Percentiles rank a stretch among this genome's conserved stretches.
phyloP scores from a whole-genome alignment of 2,329 filamentous ascomycete species.

The Ophiosphaerella narmari region DNA sequence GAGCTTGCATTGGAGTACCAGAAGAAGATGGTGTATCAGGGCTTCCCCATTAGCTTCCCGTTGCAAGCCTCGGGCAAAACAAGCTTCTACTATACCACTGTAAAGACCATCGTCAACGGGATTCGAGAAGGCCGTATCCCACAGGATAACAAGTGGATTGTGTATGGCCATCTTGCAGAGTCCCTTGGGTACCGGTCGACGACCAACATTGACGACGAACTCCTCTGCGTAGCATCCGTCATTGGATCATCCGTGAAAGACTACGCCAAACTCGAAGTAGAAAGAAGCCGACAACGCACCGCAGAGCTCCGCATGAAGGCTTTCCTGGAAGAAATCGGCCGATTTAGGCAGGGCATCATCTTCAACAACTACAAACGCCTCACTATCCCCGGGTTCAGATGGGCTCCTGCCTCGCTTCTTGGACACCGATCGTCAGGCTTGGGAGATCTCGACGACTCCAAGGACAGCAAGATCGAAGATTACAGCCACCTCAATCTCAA shows the following conservation, averaged over 20 bases:
- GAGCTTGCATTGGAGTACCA: slow-evolving; percentile 14
- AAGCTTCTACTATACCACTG: slow-evolving; percentile 16
- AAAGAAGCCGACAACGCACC: slow-evolving; percentile 8
- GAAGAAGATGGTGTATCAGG: slow-evolving; percentile 15
- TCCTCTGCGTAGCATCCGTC: slow-evolving; percentile 17
- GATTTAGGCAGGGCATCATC: slow-evolving; percentile 16
- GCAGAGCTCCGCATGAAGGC: slow-evolving; percentile 18
- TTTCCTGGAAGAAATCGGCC: slow-evolving; percentile 17
- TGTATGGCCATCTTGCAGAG: slow-evolving; percentile 12
- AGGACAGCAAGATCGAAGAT: slow-evolving; percentile 14
- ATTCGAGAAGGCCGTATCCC: slow-evolving; percentile 13
- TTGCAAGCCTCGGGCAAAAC: slow-evolving; percentile 17
- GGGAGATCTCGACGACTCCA: slow-evolving; percentile 12
- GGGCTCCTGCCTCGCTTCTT: slow-evolving; percentile 14
- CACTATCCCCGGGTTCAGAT: slow-evolving; percentile 15
- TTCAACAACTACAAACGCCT: slow-evolving; percentile 17
- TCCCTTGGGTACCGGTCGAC: slow-evolving; percentile 14
- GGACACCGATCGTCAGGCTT: slow-evolving; percentile 14
- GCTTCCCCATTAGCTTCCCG: slow-evolving; percentile 15
- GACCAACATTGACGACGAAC: slow-evolving; percentile 16
- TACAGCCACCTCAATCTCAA: slow-evolving; percentile 13
- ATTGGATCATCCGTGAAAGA: slow-evolving; percentile 14
- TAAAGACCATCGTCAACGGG: slow-evolving; percentile 15
- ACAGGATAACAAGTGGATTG: slow-evolving; percentile 16
- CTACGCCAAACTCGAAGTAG: slow-evolving; percentile 12